These are phyloP conservation scores for Eucalyptus erythrocorys DNA, from an alignment of 345 rosid species.

Conservation along the genomic window DNA sequence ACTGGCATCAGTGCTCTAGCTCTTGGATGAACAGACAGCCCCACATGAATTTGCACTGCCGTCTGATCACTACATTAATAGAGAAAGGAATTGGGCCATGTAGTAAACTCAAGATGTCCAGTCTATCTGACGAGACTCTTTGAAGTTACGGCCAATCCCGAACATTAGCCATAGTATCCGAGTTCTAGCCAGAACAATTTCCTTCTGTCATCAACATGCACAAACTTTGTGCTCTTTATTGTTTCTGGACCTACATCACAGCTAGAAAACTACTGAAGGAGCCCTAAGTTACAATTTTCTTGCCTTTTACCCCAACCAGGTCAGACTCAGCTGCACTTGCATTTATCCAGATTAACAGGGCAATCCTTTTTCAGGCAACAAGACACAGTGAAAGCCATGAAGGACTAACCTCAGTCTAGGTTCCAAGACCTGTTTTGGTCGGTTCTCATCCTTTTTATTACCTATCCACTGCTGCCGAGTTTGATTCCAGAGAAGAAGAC, in stretches of 20 bases:
- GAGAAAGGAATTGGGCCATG: background rate
- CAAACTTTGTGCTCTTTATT: background rate
- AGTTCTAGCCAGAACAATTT: background rate
- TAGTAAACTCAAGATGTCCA: background rate
- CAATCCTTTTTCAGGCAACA: background rate
- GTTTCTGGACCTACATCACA: background rate
- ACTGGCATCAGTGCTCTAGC: background rate
- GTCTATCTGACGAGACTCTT: background rate
- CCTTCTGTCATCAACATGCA: background rate
- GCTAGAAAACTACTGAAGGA: background rate
- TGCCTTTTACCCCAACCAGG: background rate
- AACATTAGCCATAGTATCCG: background rate
- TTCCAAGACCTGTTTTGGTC: constrained; percentile 19
- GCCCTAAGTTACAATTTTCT: background rate
- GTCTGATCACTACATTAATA: background rate
- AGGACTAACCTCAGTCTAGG: constrained; percentile 54
- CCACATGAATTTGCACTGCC: background rate
- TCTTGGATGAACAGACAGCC: background rate
- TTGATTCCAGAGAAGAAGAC: constrained; percentile 81
- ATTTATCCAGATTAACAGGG: background rate
- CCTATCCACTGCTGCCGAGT: constrained; percentile 71
- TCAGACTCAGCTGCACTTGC: background rate
- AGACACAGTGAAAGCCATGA: background rate
- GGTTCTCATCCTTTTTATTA: constrained; percentile 28
- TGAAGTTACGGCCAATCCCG: background rate